Conservation (phyloP, 352 stramenopile species). For the Elongisporangium undulatum region DNA sequence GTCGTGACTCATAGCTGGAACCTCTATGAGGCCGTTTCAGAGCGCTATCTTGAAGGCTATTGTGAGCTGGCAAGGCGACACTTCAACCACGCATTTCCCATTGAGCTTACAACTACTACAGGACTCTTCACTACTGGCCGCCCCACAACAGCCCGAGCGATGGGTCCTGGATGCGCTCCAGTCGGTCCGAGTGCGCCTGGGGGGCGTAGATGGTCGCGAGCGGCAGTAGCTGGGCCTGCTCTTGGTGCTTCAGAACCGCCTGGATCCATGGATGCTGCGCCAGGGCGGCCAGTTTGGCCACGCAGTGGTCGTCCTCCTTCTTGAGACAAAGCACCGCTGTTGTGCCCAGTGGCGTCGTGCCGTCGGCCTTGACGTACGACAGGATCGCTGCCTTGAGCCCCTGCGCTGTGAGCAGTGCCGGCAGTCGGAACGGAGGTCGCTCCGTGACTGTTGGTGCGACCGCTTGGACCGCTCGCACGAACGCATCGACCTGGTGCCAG, state of each 20-base stretch:
- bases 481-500: not conserved
- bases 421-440: not conserved
- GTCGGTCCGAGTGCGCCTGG: not conserved
- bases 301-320: not conserved
- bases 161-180: not conserved
- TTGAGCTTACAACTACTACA: not conserved
- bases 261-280: not conserved
- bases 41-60: not conserved
- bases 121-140: not conserved
- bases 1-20: not conserved
- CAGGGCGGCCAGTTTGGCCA: not conserved
- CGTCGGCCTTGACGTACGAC: not conserved
- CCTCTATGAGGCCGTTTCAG: not conserved
- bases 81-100: not conserved
- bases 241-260: not conserved
- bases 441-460: not conserved
- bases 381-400: not conserved
- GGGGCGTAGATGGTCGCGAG: not conserved
- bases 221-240: not conserved
- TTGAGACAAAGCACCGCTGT: not conserved
- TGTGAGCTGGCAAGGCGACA: not conserved
- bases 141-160: not conserved
- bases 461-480: not conserved
- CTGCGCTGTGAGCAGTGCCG: not conserved
- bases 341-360: not conserved